Percentiles rank a stretch among this genome's conserved stretches.
Evolutionary conservation across 2,329 filamentous ascomycete species (phyloP).

Genomic region (Colletotrichum sp.): DNA sequence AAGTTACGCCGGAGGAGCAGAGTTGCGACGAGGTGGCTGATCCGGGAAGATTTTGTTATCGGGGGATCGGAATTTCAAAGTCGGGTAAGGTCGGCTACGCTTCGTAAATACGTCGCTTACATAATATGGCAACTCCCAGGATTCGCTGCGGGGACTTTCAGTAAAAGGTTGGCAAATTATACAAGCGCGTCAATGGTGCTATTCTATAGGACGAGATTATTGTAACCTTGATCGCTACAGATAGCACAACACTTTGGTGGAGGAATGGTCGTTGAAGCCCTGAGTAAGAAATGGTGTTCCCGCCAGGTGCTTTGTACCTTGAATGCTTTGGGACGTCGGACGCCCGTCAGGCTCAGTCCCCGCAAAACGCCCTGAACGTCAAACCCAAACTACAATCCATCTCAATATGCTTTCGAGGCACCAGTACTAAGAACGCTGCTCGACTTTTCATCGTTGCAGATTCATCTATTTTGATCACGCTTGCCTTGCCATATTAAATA

Average conservation of each 20-base stretch:
- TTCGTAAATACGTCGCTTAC: background rate
- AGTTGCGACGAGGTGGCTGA: conserved; percentile 17
- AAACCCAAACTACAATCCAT: background rate
- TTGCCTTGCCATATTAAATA: conserved; percentile 12
- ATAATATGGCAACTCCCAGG: background rate
- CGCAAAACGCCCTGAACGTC: no score
- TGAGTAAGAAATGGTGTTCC: no score
- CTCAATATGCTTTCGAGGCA: background rate
- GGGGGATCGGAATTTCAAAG: conserved; percentile 13
- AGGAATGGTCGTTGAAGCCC: background rate
- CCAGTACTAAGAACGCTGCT: background rate
- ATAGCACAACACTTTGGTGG: background rate
- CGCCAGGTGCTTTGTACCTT: no score
- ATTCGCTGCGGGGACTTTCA: background rate
- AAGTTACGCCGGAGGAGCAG: conserved; percentile 13
- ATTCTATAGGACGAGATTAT: background rate
- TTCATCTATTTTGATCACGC: conserved; percentile 10
- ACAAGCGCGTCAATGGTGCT: background rate
- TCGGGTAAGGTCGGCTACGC: background rate
- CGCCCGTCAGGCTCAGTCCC: no score
- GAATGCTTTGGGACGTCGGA: no score
- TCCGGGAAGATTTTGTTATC: background rate
- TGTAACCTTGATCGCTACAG: background rate
- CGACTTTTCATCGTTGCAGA: background rate
- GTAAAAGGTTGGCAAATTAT: background rate